Base-by-base conservation (phyloP, 352 stramenopile species). In the Phytophthora cryptogea region DNA sequence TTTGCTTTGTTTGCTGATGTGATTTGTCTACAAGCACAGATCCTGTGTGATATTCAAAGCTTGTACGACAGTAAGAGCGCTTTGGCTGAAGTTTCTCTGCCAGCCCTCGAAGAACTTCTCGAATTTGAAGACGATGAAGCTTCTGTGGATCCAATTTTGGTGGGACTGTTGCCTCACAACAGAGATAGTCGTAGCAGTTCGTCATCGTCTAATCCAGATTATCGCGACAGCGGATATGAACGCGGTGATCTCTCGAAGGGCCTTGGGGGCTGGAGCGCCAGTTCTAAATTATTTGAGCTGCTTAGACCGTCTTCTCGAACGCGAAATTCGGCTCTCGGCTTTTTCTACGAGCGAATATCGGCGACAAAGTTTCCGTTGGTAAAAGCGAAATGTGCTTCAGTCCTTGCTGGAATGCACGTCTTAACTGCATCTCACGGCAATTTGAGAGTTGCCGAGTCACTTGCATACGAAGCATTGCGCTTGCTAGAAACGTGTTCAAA, bases 61-160 rank as follows among this genome's bases (percentile, higher is more conserved):
- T 62, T 94, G 23, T 91, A 86, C 32, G 78, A 89, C 37, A 90
- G 84, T 55, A 78, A 80, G n/a, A 95, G 86, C 47, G 79, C 79
- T 0, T 54, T 95, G 4, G 66, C 72, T 0, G 84, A 93, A 53
- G 72, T 74, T 16, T 72, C 76, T 6, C 77, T 95, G 9, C 83
- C 85, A 8, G 77, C 81, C 7, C 56, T 94, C 14, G 72, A 79
- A 5, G 82, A 93, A 54, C 58, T 92, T 14, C 74, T 93, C 2
- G 84, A 93, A 49, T 89, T 92, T 53, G 84, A 92, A 52, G 80
- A 91, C 7, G 84, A 93, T 16, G 82, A 91, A 28, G 69, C 68
- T 33, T 76, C 74, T 9, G 71, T 83, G 5, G 75, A 86, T n/a
- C 74, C 74, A 0, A 66, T 69, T 11, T 54, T 86, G 4, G 66